Conservation (phyloP, 306 rosid species). For the Argentina anserina region DNA sequence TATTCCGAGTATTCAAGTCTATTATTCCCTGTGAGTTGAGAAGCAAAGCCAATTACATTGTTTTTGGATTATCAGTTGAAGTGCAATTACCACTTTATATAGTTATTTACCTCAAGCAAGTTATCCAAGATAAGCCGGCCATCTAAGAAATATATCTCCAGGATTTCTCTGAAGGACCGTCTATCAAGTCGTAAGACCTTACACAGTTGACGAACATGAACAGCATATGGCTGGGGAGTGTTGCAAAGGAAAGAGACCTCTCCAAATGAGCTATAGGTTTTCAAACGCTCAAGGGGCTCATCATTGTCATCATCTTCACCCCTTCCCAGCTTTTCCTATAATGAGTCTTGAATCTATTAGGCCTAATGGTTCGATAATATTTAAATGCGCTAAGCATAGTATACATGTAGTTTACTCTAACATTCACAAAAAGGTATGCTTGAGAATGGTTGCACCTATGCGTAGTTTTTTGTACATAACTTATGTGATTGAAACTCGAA, state of each 20-base stretch:
- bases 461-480: background rate
- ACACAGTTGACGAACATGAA: constrained; percentile 43
- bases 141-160: constrained; percentile 47
- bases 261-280: constrained; percentile 39
- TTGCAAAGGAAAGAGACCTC: constrained; percentile 66
- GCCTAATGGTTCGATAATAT: background rate
- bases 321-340: constrained; percentile 38
- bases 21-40: constrained; percentile 41
- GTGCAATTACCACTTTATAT: too few species aligned
- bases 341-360: constrained; percentile 16
- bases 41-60: background rate
- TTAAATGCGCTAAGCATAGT: background rate
- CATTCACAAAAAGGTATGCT: background rate
- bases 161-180: constrained; percentile 45
- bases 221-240: constrained; percentile 42
- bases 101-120: constrained; percentile 54
- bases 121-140: constrained; percentile 53
- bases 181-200: constrained; percentile 61
- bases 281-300: constrained; percentile 25
- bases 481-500: background rate
- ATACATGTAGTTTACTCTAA: background rate
- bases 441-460: background rate
- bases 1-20: constrained; percentile 36
- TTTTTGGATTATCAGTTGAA: background rate
- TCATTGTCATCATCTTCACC: constrained; percentile 37